Evolutionary conservation across 2,329 filamentous ascomycete genomes (phyloP).

Genomic region (Monilinia laxa): DNA sequence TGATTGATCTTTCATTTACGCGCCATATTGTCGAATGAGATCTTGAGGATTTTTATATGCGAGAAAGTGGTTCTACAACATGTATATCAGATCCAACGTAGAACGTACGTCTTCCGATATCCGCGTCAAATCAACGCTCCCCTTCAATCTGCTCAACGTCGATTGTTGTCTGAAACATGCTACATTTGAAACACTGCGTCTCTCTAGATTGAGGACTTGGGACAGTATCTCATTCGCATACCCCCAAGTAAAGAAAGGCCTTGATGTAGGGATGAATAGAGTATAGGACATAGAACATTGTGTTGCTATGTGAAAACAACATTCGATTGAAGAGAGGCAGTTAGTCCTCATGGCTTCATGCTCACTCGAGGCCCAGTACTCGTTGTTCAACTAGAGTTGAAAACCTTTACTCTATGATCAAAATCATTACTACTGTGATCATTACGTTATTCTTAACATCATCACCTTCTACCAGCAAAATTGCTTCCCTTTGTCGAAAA

Average conservation of each 20-base stretch:
- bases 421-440: too few relatives aligned
- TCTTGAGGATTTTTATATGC: background rate
- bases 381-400: too few relatives aligned
- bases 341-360: too few relatives aligned
- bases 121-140: background rate
- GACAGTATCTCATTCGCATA: background rate
- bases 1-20: background rate
- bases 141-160: background rate
- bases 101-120: background rate
- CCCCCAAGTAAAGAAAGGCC: background rate
- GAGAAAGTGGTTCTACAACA: slow-evolving; percentile 4
- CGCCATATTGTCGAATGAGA: background rate
- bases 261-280: background rate
- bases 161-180: slow-evolving; percentile 14
- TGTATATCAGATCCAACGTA: slow-evolving; percentile 8
- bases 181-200: background rate
- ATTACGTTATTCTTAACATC: too few relatives aligned
- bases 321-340: too few relatives aligned
- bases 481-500: too few relatives aligned
- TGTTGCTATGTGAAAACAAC: too few relatives aligned
- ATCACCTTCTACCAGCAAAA: too few relatives aligned
- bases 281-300: background rate
- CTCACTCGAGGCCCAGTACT: too few relatives aligned
- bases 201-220: background rate
- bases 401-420: too few relatives aligned